Conservation (phyloP, 2,329 filamentous ascomycete species). For the Monosporascus sp. region DNA sequence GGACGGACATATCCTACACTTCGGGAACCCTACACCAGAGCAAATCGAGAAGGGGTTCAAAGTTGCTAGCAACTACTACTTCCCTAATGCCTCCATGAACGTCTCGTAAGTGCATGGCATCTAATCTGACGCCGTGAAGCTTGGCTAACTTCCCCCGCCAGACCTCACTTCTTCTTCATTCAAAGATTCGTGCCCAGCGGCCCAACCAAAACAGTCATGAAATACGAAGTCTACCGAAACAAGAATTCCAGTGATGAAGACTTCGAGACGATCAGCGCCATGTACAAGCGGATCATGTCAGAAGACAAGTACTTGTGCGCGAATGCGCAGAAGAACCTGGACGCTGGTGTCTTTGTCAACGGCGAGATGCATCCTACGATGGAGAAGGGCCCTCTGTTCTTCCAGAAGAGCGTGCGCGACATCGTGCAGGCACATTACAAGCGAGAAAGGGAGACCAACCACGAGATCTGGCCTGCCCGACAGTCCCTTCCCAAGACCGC, state of each 20-base stretch:
- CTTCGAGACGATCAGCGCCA: slow-evolving; percentile 50
- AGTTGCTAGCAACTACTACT: slow-evolving; percentile 43
- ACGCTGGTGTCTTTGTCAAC: slow-evolving; percentile 56
- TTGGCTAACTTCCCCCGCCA: slow-evolving; percentile 14
- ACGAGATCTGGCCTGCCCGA: slow-evolving; percentile 48
- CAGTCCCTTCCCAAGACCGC: too few species aligned
- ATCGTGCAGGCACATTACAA: slow-evolving; percentile 41
- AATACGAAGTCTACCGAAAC: slow-evolving; percentile 60
- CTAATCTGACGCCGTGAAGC: neutral
- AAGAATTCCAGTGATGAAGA: slow-evolving; percentile 53
- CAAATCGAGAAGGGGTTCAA: slow-evolving; percentile 42
- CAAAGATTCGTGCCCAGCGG: slow-evolving; percentile 55
- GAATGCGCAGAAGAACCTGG: slow-evolving; percentile 55
- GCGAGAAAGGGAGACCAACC: slow-evolving; percentile 37
- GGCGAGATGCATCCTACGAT: slow-evolving; percentile 57
- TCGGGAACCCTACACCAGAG: slow-evolving; percentile 39
- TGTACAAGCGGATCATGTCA: slow-evolving; percentile 59
- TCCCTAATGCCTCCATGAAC: slow-evolving; percentile 46
- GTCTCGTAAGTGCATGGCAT: slow-evolving; percentile 36
- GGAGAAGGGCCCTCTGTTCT: slow-evolving; percentile 55
- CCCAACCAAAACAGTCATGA: slow-evolving; percentile 48
- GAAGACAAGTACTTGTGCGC: slow-evolving; percentile 61
- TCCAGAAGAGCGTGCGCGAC: slow-evolving; percentile 48
- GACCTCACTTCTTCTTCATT: slow-evolving; percentile 59
- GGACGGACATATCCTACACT: slow-evolving; percentile 45